Percentiles rank a stretch among this genome's conserved stretches.
Conservation (phyloP, 768 basidiomycete species). For the Nidularia pulvinata region DNA sequence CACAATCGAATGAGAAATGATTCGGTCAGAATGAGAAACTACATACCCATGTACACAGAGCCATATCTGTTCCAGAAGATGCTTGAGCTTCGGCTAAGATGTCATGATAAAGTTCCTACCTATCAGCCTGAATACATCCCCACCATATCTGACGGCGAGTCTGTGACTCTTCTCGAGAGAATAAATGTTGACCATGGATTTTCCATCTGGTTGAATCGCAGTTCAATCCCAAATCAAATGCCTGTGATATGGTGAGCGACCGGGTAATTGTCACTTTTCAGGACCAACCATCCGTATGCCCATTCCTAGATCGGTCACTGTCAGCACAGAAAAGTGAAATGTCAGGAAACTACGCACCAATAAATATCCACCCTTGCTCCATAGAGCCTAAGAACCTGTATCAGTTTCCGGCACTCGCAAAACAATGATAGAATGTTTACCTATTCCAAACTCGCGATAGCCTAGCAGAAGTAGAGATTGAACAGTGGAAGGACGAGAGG, state of each 20-base stretch:
- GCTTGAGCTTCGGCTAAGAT: background rate
- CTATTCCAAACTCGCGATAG: conserved; percentile 85
- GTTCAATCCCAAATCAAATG: conserved; percentile 80
- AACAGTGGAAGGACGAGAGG: conserved; percentile 71
- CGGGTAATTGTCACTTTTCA: conserved; percentile 1
- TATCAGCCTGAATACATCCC: conserved; percentile 70
- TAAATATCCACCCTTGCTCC: conserved; percentile 87
- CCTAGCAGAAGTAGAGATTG: conserved; percentile 81
- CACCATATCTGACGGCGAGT: conserved; percentile 81
- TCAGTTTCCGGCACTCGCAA: background rate
- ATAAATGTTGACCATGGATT: conserved; percentile 56
- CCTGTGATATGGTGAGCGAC: conserved; percentile 35
- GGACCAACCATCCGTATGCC: conserved; percentile 25
- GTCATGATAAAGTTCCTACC: conserved; percentile 11
- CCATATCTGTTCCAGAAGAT: conserved; percentile 46
- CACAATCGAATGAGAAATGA: conserved; percentile 4
- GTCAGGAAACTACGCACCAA: conserved; percentile 41
- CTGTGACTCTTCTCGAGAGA: conserved; percentile 67
- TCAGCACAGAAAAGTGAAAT: background rate
- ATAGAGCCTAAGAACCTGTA: conserved; percentile 43
- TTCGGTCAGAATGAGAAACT: conserved; percentile 1
- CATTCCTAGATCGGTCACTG: conserved; percentile 11
- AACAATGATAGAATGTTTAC: conserved; percentile 11
- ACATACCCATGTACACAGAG: conserved; percentile 70
- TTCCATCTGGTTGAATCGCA: conserved; percentile 79